Percentiles rank a stretch among this genome's conserved stretches.
Conservation (phyloP, 768 basidiomycete genomes). For the Agrocybe pediades region DNA sequence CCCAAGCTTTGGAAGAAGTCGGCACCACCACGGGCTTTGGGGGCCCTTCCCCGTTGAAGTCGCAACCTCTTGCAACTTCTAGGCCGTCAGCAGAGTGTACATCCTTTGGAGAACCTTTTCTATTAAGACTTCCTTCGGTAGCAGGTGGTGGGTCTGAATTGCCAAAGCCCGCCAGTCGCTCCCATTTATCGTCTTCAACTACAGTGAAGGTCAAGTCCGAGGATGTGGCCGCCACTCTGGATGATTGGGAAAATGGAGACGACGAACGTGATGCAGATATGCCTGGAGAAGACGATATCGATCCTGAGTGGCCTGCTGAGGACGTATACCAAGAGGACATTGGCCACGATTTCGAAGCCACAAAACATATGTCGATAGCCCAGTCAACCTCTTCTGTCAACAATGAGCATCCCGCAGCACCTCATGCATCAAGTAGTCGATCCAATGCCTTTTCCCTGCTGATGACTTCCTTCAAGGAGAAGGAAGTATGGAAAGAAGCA, state of each 20-base stretch:
- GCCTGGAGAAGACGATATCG: not conserved
- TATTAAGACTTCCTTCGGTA: not conserved
- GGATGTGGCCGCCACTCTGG: conserved; percentile 30
- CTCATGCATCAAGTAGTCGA: too few relatives aligned
- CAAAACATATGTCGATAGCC: not conserved
- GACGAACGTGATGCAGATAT: conserved; percentile 46
- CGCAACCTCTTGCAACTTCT: not conserved
- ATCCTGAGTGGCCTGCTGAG: not conserved
- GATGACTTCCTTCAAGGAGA: conserved; percentile 86
- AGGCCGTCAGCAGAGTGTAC: not conserved
- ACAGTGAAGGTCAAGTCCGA: conserved; percentile 12
- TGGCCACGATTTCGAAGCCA: not conserved
- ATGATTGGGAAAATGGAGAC: conserved; percentile 73
- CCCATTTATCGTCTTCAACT: not conserved
- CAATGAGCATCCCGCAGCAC: not conserved
- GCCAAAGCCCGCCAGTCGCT: not conserved
- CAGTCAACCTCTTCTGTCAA: not conserved
- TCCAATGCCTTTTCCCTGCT: conserved; percentile 73
- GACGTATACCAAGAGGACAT: not conserved
- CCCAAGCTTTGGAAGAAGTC: not conserved
- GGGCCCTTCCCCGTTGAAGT: not conserved
- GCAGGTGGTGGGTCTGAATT: not conserved
- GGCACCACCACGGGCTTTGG: not conserved
- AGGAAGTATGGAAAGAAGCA: conserved; percentile 85
- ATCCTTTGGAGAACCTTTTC: conserved; percentile 7